Base-by-base conservation (phyloP, 129 eudicot genomes). In the Ambrosia trifida region DNA sequence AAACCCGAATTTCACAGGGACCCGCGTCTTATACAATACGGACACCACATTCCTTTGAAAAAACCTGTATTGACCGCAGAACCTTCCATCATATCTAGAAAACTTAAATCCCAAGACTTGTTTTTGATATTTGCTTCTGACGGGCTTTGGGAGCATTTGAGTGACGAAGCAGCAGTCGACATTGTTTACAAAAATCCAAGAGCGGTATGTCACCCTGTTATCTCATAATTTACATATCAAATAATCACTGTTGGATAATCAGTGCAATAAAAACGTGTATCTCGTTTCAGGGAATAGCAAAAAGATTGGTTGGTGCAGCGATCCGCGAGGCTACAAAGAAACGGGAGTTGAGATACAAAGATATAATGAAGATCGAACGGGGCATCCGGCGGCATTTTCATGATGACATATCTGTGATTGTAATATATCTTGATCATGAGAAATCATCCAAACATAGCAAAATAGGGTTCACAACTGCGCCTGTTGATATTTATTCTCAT, bases 101-200 rank as follows among this genome's bases (percentile, higher is more conserved):
- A 85, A 84, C 84, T 94, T 28, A 80, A 63, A 63, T 82, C 92
- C 44, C 84, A 87, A 49, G 98, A 94, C 82, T 71, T 87, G 83
- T 94, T 94, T 70, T 36, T 94, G 57, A 94, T 94, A 77, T 94
- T 94, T 68, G 96, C 97, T 12, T 90, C 97, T 12, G 98, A 94
- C 76, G 98, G 98, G 46, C 96, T 94, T 33, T 94, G 98, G 98
- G 97, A 94, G 65, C 90, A 89, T 49, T 84, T 94, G 72, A 85
- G 87, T 66, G 97, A 94, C 61, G 90, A 94, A 71, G 83, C 43
- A 75, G 98, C 85, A 0, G 93, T 90, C 1, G 95, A 94, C 44
- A 94, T 94, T 11, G 97, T 94, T 13, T 88, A 76, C 38, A 89
- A 82, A 58, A 73, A 84, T 79, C 98, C 98, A 65, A 89, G 97